Percentiles rank a stretch among this genome's conserved stretches.
phyloP scores from a whole-genome alignment of 345 rosid genomes.

The Sonneratia alba region DNA sequence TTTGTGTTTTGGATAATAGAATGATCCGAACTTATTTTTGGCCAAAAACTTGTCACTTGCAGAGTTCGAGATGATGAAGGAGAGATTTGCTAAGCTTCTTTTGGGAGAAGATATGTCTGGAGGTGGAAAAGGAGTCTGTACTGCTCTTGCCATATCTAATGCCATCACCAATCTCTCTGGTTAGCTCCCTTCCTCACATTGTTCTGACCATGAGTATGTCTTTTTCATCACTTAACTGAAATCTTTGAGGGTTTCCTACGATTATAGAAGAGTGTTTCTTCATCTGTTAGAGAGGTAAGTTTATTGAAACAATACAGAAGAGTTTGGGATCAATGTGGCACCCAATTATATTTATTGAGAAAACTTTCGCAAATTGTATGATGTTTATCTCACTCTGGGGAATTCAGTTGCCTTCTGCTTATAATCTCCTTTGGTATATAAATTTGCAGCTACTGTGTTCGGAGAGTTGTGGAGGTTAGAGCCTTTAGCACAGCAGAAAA shows the following conservation, averaged over 20 bases:
- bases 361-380: background rate
- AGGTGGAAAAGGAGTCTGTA: conserved; percentile 96
- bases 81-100: conserved; percentile 92
- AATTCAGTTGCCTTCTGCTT: background rate
- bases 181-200: conserved; percentile 12
- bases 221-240: background rate
- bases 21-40: background rate
- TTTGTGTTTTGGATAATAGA: background rate
- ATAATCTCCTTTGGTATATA: background rate
- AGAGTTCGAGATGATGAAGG: conserved; percentile 97
- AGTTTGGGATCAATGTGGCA: too few relatives aligned
- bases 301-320: too few relatives aligned
- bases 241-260: background rate
- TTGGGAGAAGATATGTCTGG: conserved; percentile 99
- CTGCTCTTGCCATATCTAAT: conserved; percentile 95
- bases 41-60: background rate
- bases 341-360: background rate
- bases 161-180: conserved; percentile 99
- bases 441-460: conserved; percentile 72
- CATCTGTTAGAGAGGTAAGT: background rate
- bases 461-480: conserved; percentile 95
- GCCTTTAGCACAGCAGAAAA: conserved; percentile 74
- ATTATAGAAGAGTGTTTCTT: background rate
- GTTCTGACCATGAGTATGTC: background rate
- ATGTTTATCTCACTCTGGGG: background rate